Percentiles rank a stretch among this genome's conserved stretches.
phyloP scores from a whole-genome alignment of 495 filamentous ascomycete genomes.

The Podospora anserina region DNA sequence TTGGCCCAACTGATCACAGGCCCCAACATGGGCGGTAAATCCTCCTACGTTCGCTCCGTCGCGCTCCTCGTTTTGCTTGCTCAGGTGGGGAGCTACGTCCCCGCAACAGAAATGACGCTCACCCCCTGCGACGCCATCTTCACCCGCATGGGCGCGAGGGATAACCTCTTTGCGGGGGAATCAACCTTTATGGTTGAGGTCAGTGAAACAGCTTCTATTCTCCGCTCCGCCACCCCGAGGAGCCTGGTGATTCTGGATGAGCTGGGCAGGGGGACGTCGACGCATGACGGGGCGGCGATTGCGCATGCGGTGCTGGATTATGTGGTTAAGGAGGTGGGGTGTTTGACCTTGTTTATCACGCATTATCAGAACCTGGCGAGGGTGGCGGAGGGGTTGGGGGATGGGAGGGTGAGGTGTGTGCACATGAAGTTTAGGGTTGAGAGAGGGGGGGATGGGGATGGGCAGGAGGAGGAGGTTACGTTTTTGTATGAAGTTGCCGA shows the following conservation, averaged over 20 bases:
- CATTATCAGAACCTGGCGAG: conserved; percentile 86
- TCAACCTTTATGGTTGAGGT: conserved; percentile 98
- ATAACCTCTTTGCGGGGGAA: conserved; percentile 95
- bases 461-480: conserved; percentile 58
- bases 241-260: conserved; percentile 93
- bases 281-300: conserved; percentile 95
- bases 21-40: conserved; percentile 99
- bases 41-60: conserved; percentile 86
- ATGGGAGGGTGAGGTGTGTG: conserved; percentile 64
- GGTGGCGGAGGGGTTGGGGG: conserved; percentile 63
- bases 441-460: conserved; percentile 32
- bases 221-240: conserved; percentile 78
- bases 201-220: conserved; percentile 83
- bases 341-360: conserved; percentile 90
- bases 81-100: conserved; percentile 93
- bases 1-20: conserved; percentile 88
- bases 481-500: conserved; percentile 82
- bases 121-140: conserved; percentile 89
- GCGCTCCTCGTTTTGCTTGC: conserved; percentile 91
- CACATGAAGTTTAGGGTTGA: conserved; percentile 68
- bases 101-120: conserved; percentile 67
- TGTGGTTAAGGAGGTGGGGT: conserved; percentile 68
- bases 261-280: conserved; percentile 85
- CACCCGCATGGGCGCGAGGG: conserved; percentile 94
- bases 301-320: conserved; percentile 86